Evolutionary conservation across 177 flowering plant species (phyloP), one percentile per base, ranked within the genome.

Genomic region (Telopea speciosissima): DNA sequence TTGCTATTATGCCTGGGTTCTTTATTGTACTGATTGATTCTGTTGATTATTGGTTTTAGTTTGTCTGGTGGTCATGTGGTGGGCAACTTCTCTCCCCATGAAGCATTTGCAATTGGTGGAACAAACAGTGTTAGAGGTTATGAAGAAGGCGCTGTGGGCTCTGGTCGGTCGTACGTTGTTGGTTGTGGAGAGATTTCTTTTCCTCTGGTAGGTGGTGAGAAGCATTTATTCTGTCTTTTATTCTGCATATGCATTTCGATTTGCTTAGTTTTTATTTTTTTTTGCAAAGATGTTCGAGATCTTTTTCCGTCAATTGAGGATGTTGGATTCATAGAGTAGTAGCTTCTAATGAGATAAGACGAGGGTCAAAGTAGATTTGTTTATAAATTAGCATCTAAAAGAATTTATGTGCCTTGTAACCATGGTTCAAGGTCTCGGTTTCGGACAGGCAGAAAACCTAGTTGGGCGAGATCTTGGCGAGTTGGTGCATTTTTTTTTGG

Each of bases 71-170:
- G 99, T 33, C 92, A 90, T 77, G 97, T 96, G 63, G 82, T 85
- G 72, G 99, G 98, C 23, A 91, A 89, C 78, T 93, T 93, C 81
- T 82, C 96, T 71, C 99, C 99, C 12, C 94, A 93, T 83, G 99
- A 96, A 88, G 97, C 97, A 72, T 96, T 96, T 83, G 87, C 91
- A 28, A 93, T 96, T 76, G 98, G 99, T 65, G 99, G 99, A 80
- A 96, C 96, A 67, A 93, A 96, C 83, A 96, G 98, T 74, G 92
- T 96, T 40, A 89, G 99, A 85, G 99, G 99, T 26, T 96, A 93
- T 76, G 98, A 96, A 82, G 98, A 96, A 87, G 99, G 99, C 73
- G 94, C 90, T 63, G 93, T 96, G 44, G 98, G 93, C 62, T 93
- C 99, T 69, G 98, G 96, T 66, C 89, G 98, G 59, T 93, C 99